These are phyloP conservation scores for Boletellus sp. DNA, from an alignment of 768 basidiomycete genomes.

Conservation along the genomic window DNA sequence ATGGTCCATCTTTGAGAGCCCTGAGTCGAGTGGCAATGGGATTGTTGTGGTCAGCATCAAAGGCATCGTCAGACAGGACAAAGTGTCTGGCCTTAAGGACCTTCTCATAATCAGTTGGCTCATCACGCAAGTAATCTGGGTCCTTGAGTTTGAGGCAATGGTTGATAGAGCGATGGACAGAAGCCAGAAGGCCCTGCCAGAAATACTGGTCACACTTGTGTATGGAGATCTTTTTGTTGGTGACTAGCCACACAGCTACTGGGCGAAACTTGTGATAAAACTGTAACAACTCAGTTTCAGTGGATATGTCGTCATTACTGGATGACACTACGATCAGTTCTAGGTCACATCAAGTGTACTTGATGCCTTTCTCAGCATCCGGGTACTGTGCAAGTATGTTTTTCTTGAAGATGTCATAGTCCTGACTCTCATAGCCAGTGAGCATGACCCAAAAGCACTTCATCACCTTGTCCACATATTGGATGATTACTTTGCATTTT, in stretches of 20 bases:
- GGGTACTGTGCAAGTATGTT: no score
- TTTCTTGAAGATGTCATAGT: background rate
- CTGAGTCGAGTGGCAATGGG: background rate
- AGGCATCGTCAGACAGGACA: background rate
- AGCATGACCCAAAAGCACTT: slow-evolving; percentile 9
- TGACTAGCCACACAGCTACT: background rate
- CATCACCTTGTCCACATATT: background rate
- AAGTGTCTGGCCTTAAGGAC: background rate
- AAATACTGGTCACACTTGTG: background rate
- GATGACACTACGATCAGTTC: no score
- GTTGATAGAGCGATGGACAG: no score
- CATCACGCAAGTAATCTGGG: no score
- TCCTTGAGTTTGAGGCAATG: no score
- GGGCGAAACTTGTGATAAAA: no score
- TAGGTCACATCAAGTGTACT: no score
- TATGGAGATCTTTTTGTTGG: background rate
- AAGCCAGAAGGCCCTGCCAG: background rate
- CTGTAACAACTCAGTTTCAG: no score
- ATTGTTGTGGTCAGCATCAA: background rate
- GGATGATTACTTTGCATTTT: background rate
- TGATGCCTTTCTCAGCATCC: no score
- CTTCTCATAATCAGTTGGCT: background rate
- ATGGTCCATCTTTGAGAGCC: background rate
- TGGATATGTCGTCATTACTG: no score
- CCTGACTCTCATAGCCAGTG: background rate